phyloP scores from a whole-genome alignment of 2,329 filamentous ascomycete genomes.

The Cytospora mali region DNA sequence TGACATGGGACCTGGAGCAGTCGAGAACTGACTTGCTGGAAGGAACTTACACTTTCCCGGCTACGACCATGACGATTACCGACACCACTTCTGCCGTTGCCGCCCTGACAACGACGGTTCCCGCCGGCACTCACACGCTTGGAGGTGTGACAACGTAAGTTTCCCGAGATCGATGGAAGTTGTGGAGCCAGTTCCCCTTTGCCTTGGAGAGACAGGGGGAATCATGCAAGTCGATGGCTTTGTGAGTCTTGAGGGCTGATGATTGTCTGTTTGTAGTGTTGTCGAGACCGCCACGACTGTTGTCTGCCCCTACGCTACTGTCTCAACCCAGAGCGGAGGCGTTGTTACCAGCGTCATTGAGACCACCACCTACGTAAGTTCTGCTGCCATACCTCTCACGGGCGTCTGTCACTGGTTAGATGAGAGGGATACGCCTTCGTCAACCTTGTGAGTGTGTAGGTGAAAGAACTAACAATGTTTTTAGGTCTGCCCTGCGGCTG shows the following conservation, averaged over 20 bases:
- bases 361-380: conserved; percentile 71
- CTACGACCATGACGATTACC: conserved; percentile 69
- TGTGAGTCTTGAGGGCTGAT: conserved; percentile 8
- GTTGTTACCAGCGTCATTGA: conserved; percentile 68
- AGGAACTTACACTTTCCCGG: conserved; percentile 73
- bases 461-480: no score
- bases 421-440: no score
- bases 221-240: neutral
- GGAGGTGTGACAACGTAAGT: conserved; percentile 68
- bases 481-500: conserved; percentile 71
- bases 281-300: conserved; percentile 68
- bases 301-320: conserved; percentile 68
- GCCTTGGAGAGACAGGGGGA: neutral
- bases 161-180: neutral
- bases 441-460: no score
- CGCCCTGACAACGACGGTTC: conserved; percentile 62
- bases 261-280: conserved; percentile 37
- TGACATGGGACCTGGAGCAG: neutral
- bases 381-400: no score
- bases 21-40: neutral
- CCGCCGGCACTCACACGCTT: conserved; percentile 67
- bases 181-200: neutral
- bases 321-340: conserved; percentile 57
- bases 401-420: conserved; percentile 8
- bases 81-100: conserved; percentile 69